Evolutionary conservation across 768 basidiomycete species (phyloP).

Genomic region (Kwoniella sp.): DNA sequence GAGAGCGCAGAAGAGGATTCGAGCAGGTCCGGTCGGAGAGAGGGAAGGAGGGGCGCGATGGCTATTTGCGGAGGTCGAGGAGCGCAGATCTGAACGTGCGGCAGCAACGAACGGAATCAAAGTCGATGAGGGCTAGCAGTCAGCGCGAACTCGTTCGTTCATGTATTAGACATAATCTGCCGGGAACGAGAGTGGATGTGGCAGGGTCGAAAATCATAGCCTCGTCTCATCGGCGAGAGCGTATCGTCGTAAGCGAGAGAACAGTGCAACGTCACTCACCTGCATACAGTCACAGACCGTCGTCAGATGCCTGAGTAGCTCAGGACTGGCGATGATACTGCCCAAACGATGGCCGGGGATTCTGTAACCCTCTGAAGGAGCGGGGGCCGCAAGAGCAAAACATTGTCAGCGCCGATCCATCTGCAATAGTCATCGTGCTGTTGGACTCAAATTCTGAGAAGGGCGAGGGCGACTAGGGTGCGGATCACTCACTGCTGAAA

Average conservation of each 20-base stretch:
- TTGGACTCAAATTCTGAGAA: too few relatives aligned
- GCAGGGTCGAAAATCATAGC: too few relatives aligned
- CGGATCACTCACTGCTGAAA: conserved; percentile 72
- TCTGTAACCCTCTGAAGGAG: conserved; percentile 50
- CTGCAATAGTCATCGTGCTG: too few relatives aligned
- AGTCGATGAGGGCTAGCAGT: too few relatives aligned
- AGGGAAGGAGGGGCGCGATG: conserved; percentile 62
- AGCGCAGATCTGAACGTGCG: conserved; percentile 64
- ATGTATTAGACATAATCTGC: too few relatives aligned
- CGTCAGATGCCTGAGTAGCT: conserved; percentile 62
- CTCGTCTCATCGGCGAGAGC: too few relatives aligned
- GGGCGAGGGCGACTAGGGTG: background rate
- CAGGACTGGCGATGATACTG: conserved; percentile 66
- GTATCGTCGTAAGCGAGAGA: background rate
- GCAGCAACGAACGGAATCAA: too few relatives aligned
- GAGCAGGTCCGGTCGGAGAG: conserved; percentile 63
- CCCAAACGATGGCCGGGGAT: conserved; percentile 80
- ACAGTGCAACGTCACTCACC: conserved; percentile 40
- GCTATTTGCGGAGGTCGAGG: conserved; percentile 74
- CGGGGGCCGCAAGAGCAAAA: background rate
- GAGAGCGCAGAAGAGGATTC: conserved; percentile 62
- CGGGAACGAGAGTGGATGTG: too few relatives aligned
- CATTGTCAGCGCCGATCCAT: conserved; percentile 1
- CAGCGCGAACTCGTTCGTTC: too few relatives aligned
- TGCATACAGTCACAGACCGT: conserved; percentile 78